Conservation (phyloP, 805 yeast genomes). For the Wickerhamomyces canadensis region DNA sequence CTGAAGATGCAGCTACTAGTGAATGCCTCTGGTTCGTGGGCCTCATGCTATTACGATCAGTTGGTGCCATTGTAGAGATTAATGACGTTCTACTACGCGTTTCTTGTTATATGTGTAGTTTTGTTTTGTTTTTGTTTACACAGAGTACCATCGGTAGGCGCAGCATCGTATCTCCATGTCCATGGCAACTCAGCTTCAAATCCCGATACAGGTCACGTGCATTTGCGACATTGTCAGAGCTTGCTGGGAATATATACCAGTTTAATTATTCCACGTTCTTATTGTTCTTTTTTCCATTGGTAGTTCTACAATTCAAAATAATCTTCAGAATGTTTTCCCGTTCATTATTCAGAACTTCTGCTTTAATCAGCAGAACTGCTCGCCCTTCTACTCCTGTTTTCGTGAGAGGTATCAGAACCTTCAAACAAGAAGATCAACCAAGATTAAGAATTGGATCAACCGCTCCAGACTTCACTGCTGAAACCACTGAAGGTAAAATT, state of each 20-base stretch:
- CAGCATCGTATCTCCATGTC: too few species aligned
- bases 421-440: conserved; percentile 50
- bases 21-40: conserved; percentile 6
- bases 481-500: conserved; percentile 75
- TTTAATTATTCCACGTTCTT: not conserved
- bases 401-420: conserved; percentile 36
- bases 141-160: not conserved
- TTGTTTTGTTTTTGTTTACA: conserved; percentile 5
- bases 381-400: conserved; percentile 17
- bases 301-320: not conserved
- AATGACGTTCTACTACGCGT: too few species aligned
- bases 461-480: conserved; percentile 87
- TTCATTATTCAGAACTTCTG: conserved; percentile 22
- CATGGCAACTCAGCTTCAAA: too few species aligned
- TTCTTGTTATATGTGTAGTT: not conserved
- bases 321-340: conserved; percentile 27
- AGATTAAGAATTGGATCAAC: conserved; percentile 72
- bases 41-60: not conserved
- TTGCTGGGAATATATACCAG: conserved; percentile 5
- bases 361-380: conserved; percentile 16
- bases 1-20: not conserved
- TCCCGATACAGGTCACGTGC: conserved; percentile 16
- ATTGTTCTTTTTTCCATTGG: not conserved
- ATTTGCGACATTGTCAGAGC: conserved; percentile 7
- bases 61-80: not conserved